phyloP scores from a whole-genome alignment of 2,329 filamentous ascomycete genomes.

The Arthrobotrys conoides region DNA sequence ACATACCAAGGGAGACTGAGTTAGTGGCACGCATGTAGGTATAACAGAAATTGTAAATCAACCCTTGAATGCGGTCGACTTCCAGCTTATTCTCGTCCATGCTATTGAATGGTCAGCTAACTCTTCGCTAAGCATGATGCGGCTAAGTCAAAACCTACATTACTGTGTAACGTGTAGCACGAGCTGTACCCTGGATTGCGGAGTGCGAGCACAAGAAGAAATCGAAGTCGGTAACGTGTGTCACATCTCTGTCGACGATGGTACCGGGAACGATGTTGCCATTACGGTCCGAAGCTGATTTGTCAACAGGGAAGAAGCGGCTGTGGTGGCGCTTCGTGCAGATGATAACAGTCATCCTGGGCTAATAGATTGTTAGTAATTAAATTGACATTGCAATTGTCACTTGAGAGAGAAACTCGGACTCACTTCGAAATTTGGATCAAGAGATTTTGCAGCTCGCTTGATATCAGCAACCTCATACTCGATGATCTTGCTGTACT shows the following conservation, averaged over 20 bases:
- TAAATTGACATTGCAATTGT: background rate
- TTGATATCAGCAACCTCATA: conserved; percentile 83
- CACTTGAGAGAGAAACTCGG: conserved; percentile 39
- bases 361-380: conserved; percentile 63
- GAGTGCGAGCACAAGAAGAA: conserved; percentile 81
- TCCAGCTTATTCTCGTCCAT: conserved; percentile 81
- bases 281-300: conserved; percentile 76
- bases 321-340: conserved; percentile 95
- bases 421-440: conserved; percentile 41
- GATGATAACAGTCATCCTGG: conserved; percentile 86
- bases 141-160: conserved; percentile 68
- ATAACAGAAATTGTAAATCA: conserved; percentile 96
- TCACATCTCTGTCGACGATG: conserved; percentile 89
- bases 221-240: conserved; percentile 89
- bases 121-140: background rate
- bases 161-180: conserved; percentile 92
- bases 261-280: conserved; percentile 88
- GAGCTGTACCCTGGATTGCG: conserved; percentile 93
- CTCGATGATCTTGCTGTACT: conserved; percentile 84
- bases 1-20: conserved; percentile 80
- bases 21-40: conserved; percentile 93
- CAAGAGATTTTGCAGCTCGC: conserved; percentile 64
- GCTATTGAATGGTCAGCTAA: conserved; percentile 29
- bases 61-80: conserved; percentile 80
- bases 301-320: conserved; percentile 84